Evolutionary conservation across 1,284 basidiomycete species (phyloP), one percentile per base, ranked within the genome.

Genomic region (Ustilago cynodontis): DNA sequence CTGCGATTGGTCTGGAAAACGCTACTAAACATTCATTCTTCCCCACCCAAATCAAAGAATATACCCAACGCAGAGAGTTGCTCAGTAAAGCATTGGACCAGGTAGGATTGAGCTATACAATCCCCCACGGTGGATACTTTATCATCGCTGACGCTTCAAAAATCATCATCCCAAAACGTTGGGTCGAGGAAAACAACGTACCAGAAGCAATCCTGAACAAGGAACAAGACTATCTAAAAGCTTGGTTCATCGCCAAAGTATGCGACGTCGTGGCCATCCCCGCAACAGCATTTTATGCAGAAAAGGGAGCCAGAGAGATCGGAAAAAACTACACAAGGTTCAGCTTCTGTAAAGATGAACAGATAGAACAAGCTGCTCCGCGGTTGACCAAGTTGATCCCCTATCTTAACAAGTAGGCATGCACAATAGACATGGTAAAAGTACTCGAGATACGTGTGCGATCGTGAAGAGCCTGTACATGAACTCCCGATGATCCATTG

Each of bases 221-320:
- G 82, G 93, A 94, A 14, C 89, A 91, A 64, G 96, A 98, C 85
- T 99, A 97, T 89, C 90, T 89, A 90, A 92, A 82, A 50, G 90
- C 87, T 31, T 84, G 79, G 78, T 86, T 83, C 66, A 62, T 85
- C 22, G 87, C 86, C 1, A 84, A 82, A 16, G 66, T 79, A 1
- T 78, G 78, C 37, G 83, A 82, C 26, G 83, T 87, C 8, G 82
- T 86, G 33, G 77, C 67, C 24, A 81, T 86, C 47, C 84, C 84
- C 0, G 81, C 80, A 3, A 84, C 84, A 1, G 84, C 84, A 0
- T 86, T 86, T 59, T 81, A 79, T 51, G 74, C 78, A 4, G 77
- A 82, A 2, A 61, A 79, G 26, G 58, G 77, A 10, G 79, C 65
- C 0, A 31, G 52, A 0, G 57, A 71, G 26, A 41, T 79, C 2